phyloP scores from a whole-genome alignment of 2,329 filamentous ascomycete species.

The Karstenula rhodostoma region DNA sequence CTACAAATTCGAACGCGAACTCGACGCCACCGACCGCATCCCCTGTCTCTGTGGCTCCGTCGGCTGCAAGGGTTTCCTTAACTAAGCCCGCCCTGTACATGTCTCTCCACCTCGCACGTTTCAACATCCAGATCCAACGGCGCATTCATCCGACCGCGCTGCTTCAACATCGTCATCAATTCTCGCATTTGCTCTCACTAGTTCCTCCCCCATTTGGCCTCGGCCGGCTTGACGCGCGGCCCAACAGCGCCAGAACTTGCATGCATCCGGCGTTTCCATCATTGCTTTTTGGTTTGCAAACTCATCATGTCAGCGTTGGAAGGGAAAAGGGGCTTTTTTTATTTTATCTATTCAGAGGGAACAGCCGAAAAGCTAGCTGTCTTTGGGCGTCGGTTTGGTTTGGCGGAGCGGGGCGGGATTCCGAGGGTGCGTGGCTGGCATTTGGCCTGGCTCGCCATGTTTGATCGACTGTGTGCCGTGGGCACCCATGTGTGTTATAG shows the following conservation, averaged over 20 bases:
- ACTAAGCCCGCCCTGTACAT: conserved; percentile 63
- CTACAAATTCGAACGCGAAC: conserved; percentile 99
- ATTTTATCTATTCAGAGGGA: too few species aligned
- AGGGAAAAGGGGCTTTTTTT: background rate
- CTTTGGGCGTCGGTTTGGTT: background rate
- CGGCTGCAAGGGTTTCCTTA: conserved; percentile 98
- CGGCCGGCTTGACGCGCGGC: background rate
- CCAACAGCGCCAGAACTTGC: background rate
- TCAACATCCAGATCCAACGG: conserved; percentile 7
- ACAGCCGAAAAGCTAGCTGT: background rate
- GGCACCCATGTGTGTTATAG: background rate
- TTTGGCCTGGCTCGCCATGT: background rate
- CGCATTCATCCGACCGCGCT: background rate
- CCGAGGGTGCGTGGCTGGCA: too few species aligned
- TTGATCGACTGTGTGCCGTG: background rate
- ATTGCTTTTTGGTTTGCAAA: background rate
- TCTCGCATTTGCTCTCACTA: background rate
- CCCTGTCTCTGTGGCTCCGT: conserved; percentile 96
- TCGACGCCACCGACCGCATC: conserved; percentile 92
- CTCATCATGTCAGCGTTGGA: background rate
- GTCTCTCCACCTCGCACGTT: background rate
- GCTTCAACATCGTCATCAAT: conserved; percentile 8
- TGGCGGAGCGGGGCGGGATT: background rate
- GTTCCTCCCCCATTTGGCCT: background rate
- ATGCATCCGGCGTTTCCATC: conserved; percentile 7